Conservation (phyloP, 345 rosid genomes). For the Hevea brasiliensis region DNA sequence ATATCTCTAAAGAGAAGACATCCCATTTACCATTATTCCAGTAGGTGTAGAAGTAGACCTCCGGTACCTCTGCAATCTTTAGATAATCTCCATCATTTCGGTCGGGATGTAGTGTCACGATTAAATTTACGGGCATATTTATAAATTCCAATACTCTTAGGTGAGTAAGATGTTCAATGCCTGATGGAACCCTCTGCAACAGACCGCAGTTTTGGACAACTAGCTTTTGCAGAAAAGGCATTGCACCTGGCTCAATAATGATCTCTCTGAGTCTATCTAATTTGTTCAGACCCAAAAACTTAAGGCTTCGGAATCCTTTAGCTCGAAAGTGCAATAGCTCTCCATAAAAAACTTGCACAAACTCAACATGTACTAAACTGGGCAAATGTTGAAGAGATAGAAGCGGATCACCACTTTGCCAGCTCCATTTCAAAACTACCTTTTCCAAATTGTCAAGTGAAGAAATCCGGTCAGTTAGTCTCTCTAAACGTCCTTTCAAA, state of each 20-base stretch:
- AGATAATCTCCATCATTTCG: background rate
- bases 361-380: slow-evolving; percentile 34
- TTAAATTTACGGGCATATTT: background rate
- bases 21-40: too few species aligned
- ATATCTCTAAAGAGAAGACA: background rate
- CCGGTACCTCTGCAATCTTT: background rate
- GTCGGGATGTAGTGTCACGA: background rate
- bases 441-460: slow-evolving; percentile 23
- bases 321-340: slow-evolving; percentile 17
- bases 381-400: slow-evolving; percentile 29
- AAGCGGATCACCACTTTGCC: slow-evolving; percentile 30
- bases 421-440: slow-evolving; percentile 23
- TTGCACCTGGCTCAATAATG: slow-evolving; percentile 24
- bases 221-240: slow-evolving; percentile 11
- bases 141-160: background rate
- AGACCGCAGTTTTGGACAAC: background rate
- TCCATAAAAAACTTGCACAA: slow-evolving; percentile 33
- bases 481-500: slow-evolving; percentile 30
- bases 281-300: slow-evolving; percentile 26
- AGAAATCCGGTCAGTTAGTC: slow-evolving; percentile 32
- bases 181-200: background rate
- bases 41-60: background rate
- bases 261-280: slow-evolving; percentile 27
- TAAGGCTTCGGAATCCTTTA: slow-evolving; percentile 35
- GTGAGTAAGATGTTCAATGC: background rate